These are phyloP conservation scores for Notholithocarpus densiflorus DNA, from an alignment of 306 rosid genomes.

Conservation along the genomic window DNA sequence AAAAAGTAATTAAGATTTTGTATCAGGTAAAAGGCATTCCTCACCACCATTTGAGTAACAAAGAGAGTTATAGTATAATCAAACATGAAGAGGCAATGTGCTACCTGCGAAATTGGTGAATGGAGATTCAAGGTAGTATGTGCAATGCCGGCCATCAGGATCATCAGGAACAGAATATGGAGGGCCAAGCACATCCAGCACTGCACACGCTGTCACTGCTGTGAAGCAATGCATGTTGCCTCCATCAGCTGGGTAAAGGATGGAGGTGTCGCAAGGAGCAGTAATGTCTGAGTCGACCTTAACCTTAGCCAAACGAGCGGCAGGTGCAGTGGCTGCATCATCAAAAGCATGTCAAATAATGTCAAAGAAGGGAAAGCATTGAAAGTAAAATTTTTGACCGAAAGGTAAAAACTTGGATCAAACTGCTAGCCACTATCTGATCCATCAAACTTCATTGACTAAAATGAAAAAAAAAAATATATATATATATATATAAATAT, in stretches of 20 bases:
- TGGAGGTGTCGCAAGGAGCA: slow-evolving; percentile 73
- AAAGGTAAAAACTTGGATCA: neutral
- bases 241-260: slow-evolving; percentile 87
- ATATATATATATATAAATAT: no score
- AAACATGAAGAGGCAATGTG: neutral
- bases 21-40: neutral
- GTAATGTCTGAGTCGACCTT: slow-evolving; percentile 69
- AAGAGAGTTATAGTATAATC: neutral
- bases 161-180: slow-evolving; percentile 77
- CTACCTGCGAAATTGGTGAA: slow-evolving; percentile 64
- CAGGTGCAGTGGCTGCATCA: slow-evolving; percentile 42
- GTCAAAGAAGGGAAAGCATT: neutral
- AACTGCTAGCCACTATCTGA: neutral
- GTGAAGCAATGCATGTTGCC: slow-evolving; percentile 97
- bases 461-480: no score
- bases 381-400: neutral
- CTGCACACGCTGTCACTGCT: slow-evolving; percentile 88
- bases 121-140: slow-evolving; percentile 60
- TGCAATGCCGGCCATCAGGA: slow-evolving; percentile 79
- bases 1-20: neutral
- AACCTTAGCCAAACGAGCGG: slow-evolving; percentile 60
- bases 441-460: neutral
- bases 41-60: neutral
- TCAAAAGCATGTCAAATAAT: slow-evolving; percentile 8
- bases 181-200: slow-evolving; percentile 96